Evolutionary conservation across 1,284 basidiomycete genomes (phyloP), one percentile per base, ranked within the genome.

Genomic region (Apiotrichum laibachii): DNA sequence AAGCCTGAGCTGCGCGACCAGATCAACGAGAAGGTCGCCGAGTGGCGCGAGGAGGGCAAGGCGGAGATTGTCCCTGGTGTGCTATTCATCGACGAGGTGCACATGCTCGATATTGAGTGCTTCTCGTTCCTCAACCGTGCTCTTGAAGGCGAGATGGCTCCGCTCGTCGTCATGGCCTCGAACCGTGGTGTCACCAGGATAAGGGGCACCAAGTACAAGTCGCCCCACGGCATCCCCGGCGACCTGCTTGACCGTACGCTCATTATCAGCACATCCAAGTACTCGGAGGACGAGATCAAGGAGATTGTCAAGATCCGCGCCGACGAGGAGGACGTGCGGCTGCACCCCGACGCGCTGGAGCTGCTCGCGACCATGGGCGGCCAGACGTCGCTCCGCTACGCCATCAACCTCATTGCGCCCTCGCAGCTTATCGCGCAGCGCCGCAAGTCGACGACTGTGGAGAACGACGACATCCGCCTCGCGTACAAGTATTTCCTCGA

Each of bases 41-140:
- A 99, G 76, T 98, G 96, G 95, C 82, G 92, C 61, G 96, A 99
- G 80, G 95, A 98, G 80, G 95, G 95, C 62, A 99, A 99, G 77
- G 95, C 95, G 5, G 92, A 95, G 75, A 94, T 99, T 61, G 89
- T 98, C 5, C 95, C 95, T 45, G 95, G 95, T 7, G 93, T 96
- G 13, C 81, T 93, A 18, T 92, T 93, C 80, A 92, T 92, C 67
- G 90, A 92, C 75, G 91, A 97, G 79, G 93, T 97, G 18, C 96
- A 99, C 82, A 99, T 99, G 95, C 87, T 99, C 64, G 95, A 99
- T 77, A 96, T 99, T 65, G 95, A 99, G 78, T 99, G 95, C 76
- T 98, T 98, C 83, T 96, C 93, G 10, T 99, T 95, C 84, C 82
- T 99, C 63, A 99, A 99, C 78, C 86, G 95, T 46, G 95, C 95